These are phyloP conservation scores for Coniochaeta sp. DNA, from an alignment of 2,329 filamentous ascomycete genomes.

Conservation along the genomic window DNA sequence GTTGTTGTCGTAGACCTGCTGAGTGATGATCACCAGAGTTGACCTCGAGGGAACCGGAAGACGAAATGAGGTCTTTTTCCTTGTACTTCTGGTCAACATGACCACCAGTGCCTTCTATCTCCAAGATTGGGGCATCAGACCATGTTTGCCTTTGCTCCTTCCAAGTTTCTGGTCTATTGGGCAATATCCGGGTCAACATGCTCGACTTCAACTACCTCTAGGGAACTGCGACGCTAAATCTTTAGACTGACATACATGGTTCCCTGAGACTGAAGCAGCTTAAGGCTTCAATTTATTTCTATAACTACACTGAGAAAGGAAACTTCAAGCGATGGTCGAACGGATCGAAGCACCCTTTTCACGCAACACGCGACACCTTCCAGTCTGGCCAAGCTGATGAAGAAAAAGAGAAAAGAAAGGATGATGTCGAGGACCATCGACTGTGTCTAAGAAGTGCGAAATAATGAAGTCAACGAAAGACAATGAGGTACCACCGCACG, in stretches of 20 bases:
- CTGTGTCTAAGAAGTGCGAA: not conserved
- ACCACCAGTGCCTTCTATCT: not conserved
- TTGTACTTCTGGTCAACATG: not conserved
- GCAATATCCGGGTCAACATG: not conserved
- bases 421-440: not conserved
- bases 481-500: not conserved
- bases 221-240: not conserved
- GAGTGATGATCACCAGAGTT: not conserved
- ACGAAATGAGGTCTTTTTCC: not conserved
- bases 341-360: not conserved
- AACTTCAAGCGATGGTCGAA: not conserved
- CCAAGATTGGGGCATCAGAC: not conserved
- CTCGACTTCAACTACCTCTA: not conserved
- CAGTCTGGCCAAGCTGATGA: not conserved
- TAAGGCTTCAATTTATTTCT: not conserved
- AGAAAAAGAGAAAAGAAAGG: not conserved
- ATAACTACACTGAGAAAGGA: not conserved
- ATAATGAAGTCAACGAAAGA: not conserved
- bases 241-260: not conserved
- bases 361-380: not conserved
- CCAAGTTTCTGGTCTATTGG: not conserved
- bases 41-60: not conserved
- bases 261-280: not conserved
- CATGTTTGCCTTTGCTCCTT: not conserved
- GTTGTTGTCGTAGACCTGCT: not conserved